These are phyloP conservation scores for Vaccinium corymbosum DNA, from an alignment of 148 eudicot genomes.

Conservation along the genomic window DNA sequence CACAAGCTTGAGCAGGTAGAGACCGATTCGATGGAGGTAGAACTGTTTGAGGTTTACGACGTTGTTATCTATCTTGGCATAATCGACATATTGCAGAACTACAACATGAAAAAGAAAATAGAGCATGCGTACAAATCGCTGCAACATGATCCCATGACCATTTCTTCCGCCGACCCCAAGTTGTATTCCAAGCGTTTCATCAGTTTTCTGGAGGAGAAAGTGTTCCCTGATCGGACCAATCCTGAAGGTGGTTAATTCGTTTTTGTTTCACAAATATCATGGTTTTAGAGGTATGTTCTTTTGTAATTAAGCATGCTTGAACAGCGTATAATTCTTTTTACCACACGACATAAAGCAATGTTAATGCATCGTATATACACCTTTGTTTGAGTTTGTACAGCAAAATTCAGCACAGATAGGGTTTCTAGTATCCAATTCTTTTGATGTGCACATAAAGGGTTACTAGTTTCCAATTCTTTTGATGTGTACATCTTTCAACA, in stretches of 20 bases:
- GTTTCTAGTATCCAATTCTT: not conserved
- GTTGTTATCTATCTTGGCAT: constrained; percentile 92
- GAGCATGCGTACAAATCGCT: constrained; percentile 73
- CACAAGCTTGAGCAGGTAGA: constrained; percentile 53
- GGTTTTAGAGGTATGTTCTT: not conserved
- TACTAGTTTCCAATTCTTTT: not conserved
- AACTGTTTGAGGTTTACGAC: constrained; percentile 91
- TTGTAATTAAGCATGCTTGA: constrained; percentile 2
- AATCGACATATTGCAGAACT: constrained; percentile 86
- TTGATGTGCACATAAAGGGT: not conserved
- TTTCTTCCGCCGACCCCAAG: constrained; percentile 73
- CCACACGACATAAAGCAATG: not conserved
- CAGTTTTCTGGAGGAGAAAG: constrained; percentile 56
- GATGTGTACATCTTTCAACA: not conserved
- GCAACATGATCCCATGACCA: constrained; percentile 55
- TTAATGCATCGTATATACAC: not conserved
- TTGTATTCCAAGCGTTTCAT: constrained; percentile 68
- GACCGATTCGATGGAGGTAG: constrained; percentile 54
- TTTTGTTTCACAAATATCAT: constrained; percentile 1
- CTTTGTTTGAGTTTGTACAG: not conserved
- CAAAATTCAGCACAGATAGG: not conserved
- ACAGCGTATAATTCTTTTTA: constrained; percentile 11
- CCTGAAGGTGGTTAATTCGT: constrained; percentile 13
- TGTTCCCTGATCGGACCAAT: constrained; percentile 59
- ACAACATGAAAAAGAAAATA: constrained; percentile 71